Base-by-base conservation (phyloP, 2,329 filamentous ascomycete genomes). In the Rhytidhysteron rufulum region DNA sequence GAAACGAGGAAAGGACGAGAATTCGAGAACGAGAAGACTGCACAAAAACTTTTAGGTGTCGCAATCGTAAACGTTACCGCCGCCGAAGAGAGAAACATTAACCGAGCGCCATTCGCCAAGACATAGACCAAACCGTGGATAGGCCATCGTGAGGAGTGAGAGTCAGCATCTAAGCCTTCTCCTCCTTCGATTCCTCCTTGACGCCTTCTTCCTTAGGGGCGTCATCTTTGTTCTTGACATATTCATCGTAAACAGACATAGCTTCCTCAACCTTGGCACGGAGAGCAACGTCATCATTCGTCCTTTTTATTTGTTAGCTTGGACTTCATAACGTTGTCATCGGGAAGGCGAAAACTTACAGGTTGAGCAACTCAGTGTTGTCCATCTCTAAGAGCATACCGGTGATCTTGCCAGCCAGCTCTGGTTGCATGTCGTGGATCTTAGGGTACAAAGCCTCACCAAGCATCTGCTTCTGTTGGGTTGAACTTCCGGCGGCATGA, bases 301-400 rank as follows among this genome's bases (percentile, higher is more conserved):
- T 88, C 50, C 90, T 95, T 50, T 36, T 24, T 37, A 33, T 22
- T 42, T 7, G 54, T 68, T 48, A 70, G 55, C 62, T 30, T 43
- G 22, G 11, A 17, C n/a, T 22, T n/a, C 21, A 20, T 4, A 17
- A 33, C 24, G 20, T 32, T 6, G 24, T 29, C 29, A 31, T 35
- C 38, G 29, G 25, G 38, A n/a, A 25, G 17, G 22, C 20, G 39
- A n/a, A 7, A 49, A 87, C 90, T 87, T 85, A 95, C 88, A 98
- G 80, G 72, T 87, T 88, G 64, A 98, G 79, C 58, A 98, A 77
- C 76, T 98, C 93, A 42, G 78, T 68, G 72, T 97, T 97, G 61
- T 97, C 93, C 93, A 98, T 98, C 80, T 98, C 93, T 59, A 98
- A 74, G 60, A 98, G 85, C 93, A 98, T 98, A 73, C 93, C 93